A percentile compares a stretch with the other conserved stretches of the same genome.
Conservation (phyloP, 345 rosid genomes). For the Syzygium grande region DNA sequence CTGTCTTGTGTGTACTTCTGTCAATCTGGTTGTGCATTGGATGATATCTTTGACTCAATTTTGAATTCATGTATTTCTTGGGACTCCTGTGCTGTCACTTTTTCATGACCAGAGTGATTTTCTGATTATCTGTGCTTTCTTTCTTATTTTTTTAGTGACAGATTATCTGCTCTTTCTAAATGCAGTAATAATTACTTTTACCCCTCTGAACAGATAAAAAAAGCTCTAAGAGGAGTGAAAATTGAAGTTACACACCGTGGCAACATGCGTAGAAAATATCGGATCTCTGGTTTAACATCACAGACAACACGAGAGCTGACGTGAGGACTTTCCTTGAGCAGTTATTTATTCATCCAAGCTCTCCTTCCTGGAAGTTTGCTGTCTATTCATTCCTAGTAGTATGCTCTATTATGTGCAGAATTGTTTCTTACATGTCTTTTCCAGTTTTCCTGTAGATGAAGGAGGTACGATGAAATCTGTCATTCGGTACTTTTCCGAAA, state of each 20-base stretch:
- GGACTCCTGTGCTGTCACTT: not conserved
- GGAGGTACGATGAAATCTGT: constrained; percentile 85
- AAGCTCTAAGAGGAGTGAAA: constrained; percentile 84
- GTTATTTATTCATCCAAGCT: not conserved
- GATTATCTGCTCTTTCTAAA: not conserved
- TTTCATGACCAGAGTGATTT: not conserved
- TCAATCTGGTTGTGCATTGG: not conserved
- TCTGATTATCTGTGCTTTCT: not conserved
- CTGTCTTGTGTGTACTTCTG: not conserved
- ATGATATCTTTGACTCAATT: not conserved
- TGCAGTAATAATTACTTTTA: not conserved
- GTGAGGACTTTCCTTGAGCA: constrained; percentile 29
- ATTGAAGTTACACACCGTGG: constrained; percentile 96
- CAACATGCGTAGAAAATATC: constrained; percentile 92
- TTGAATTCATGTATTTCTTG: not conserved
- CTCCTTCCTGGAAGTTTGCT: not conserved
- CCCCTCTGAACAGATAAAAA: constrained; percentile 53
- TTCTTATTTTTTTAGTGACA: not conserved
- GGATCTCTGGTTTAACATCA: constrained; percentile 82
- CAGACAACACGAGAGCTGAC: constrained; percentile 88
- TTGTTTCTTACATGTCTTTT: not conserved
- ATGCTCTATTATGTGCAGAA: not conserved
- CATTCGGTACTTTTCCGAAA: constrained; percentile 73
- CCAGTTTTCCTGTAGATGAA: constrained; percentile 84
- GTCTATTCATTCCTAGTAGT: not conserved